Evolutionary conservation across 306 rosid genomes (phyloP), one percentile per base, ranked within the genome.

Genomic region (Gastrolobium bilobum): DNA sequence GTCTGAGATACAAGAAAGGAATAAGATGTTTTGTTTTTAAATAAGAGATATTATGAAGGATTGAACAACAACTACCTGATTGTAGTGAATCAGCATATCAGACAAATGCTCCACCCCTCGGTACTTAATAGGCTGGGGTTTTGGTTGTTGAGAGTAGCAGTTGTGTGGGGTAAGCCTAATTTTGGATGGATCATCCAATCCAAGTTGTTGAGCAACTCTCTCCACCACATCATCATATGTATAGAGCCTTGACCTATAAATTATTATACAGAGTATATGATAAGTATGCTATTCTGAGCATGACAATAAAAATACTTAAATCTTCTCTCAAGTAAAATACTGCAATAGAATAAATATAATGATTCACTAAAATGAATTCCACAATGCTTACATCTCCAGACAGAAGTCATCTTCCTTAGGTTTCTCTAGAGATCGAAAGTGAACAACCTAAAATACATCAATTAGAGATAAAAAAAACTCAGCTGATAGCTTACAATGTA

Each of bases 221-320:
- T 91, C 95, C 68, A 91, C 98, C 69, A 93, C 97, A 60, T 93
- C 97, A 85, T 91, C 98, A 75, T 93, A 93, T n/a, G 92, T 91
- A 68, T 82, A 87, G 30, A 88, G 93, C 78, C 94, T 90, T 48
- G 97, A 93, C 95, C 98, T 93, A 78, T 31, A 88, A 63, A 83
- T 76, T 59, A 62, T 65, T 68, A 62, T 7, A 4, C 30, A 72
- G 34, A 59, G 50, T n/a, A 34, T 53, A 73, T 37, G 69, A 10
- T 54, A 63, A 80, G 80, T 73, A 72, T 37, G 66, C 31, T 71
- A 74, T 59, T 59, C 60, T 20, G 78, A 35, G 52, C 68, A 79
- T 61, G 79, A 66, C n/a, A 38, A 73, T 37, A 68, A 14, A 57
- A 14, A 52, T 31, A 30, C 13, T 82, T 74, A 15, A 31, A 37